Evolutionary conservation across 768 basidiomycete species (phyloP).

Genomic region (Boletus rubropictus): DNA sequence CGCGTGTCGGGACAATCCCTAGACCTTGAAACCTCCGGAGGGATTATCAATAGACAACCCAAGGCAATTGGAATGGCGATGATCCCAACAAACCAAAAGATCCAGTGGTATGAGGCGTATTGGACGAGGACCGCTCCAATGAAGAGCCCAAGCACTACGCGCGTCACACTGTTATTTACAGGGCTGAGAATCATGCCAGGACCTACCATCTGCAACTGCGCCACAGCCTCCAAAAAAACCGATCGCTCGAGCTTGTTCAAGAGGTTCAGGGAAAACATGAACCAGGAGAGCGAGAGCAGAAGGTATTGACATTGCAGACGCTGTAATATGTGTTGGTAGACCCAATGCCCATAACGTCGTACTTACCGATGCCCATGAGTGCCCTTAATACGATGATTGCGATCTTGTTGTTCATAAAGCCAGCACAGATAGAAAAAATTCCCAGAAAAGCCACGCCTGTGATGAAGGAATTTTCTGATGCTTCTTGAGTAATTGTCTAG

Average conservation of each 20-base stretch:
- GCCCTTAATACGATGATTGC: slow-evolving; percentile 47
- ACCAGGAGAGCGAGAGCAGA: slow-evolving; percentile 48
- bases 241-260: slow-evolving; percentile 44
- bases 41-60: slow-evolving; percentile 32
- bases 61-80: slow-evolving; percentile 32
- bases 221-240: slow-evolving; percentile 42
- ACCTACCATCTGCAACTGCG: slow-evolving; percentile 40
- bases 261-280: slow-evolving; percentile 43
- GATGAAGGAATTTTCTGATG: slow-evolving; percentile 39
- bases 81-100: slow-evolving; percentile 45
- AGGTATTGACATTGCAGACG: slow-evolving; percentile 46
- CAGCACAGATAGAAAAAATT: slow-evolving; percentile 39
- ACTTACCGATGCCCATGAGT: slow-evolving; percentile 43
- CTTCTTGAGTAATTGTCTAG: slow-evolving; percentile 26
- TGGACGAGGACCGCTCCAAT: slow-evolving; percentile 41
- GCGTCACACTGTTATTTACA: neutral
- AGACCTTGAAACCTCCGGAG: slow-evolving; percentile 15
- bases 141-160: slow-evolving; percentile 36
- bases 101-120: slow-evolving; percentile 42
- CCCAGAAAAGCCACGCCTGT: slow-evolving; percentile 38
- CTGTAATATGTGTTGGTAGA: slow-evolving; percentile 21
- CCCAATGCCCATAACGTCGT: neutral
- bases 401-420: slow-evolving; percentile 43
- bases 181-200: neutral
- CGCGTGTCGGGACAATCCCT: neutral